Base-by-base conservation (phyloP, 2,329 filamentous ascomycete genomes). In the Neofusicoccum parvum region DNA sequence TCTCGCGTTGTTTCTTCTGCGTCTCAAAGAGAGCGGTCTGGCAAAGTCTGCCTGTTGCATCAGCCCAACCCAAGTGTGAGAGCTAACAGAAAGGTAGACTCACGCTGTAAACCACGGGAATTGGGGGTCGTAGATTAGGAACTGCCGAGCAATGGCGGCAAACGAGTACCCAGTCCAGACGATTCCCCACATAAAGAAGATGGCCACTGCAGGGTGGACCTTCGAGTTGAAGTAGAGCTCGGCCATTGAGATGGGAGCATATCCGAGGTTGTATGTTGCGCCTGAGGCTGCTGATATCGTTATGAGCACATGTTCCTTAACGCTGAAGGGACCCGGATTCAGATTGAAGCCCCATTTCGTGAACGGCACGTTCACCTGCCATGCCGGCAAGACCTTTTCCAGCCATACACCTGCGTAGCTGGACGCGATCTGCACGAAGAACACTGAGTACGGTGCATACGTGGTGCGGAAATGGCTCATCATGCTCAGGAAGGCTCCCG, bases 131-230 rank as follows among this genome's bases (percentile, higher is more conserved):
- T 86, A 86, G 17, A 88, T 76, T 10, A 88, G 73, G 27, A 88
- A 81, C 66, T 87, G 82, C 3, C 85, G 79, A 6, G 85, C 85
- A 58, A 87, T 78, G 0, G 85, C 85, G 2, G 86, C 86, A 70
- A 85, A 87, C 0, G 83, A 83, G 68, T 88, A 88, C 11, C 86
- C 86, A 0, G 82, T 83, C 76, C 83, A 86, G 0, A 86, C 84
- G 39, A 86, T 86, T 0, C 82, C 78, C 77, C 82, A 81, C 85
- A 88, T 88, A 75, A 88, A 88, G 72, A 86, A 85, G 37, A 87
- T 81, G 0, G 81, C 82, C 6, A 86, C 83, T 0, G 80, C 83
- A 0, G 84, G 80, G 56, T 87, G 78, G 56, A 88, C 80, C 34
- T 72, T 76, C 53, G 82, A 77, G 48, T 81, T 80, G 71, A 87